Percentiles rank a stretch among this genome's conserved stretches.
Evolutionary conservation across 208 protist species (phyloP).

Genomic region (Novymonas esmeraldas): DNA sequence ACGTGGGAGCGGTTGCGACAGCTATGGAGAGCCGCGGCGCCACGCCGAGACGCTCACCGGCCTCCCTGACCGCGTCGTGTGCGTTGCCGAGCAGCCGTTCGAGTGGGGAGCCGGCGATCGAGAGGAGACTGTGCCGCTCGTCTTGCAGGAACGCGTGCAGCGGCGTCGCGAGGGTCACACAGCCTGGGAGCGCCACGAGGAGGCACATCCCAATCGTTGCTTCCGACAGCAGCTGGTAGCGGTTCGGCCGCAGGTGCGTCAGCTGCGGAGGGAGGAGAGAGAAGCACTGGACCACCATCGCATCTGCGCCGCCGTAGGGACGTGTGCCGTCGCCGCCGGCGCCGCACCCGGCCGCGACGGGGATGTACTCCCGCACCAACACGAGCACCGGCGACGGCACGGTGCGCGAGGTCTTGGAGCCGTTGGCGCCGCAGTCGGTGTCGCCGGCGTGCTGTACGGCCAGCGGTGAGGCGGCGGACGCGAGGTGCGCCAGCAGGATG

Average conservation of each 20-base stretch:
- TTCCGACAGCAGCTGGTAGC: constrained; percentile 41
- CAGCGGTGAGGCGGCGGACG: not conserved
- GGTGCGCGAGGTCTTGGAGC: too few relatives aligned
- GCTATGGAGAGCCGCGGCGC: not conserved
- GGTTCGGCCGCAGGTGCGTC: constrained; percentile 35
- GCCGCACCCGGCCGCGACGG: constrained; percentile 20
- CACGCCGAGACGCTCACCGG: too few relatives aligned
- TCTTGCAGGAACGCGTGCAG: constrained; percentile 16
- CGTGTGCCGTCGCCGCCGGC: not conserved
- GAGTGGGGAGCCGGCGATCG: not conserved
- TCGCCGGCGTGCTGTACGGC: not conserved
- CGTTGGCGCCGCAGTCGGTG: not conserved
- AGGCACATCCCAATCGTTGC: constrained; percentile 4
- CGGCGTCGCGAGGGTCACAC: constrained; percentile 21
- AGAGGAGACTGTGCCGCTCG: not conserved
- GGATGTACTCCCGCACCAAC: constrained; percentile 76
- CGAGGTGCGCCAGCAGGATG: constrained; percentile 37
- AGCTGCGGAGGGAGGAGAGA: constrained; percentile 53
- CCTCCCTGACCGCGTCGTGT: not conserved
- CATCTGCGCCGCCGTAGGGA: not conserved
- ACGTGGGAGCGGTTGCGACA: not conserved
- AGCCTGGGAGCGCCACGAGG: constrained; percentile 24
- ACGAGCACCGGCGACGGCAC: constrained; percentile 9
- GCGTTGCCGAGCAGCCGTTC: not conserved
- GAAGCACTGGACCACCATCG: constrained; percentile 60